Conservation (phyloP, 805 yeast species). For the Candida takata region DNA sequence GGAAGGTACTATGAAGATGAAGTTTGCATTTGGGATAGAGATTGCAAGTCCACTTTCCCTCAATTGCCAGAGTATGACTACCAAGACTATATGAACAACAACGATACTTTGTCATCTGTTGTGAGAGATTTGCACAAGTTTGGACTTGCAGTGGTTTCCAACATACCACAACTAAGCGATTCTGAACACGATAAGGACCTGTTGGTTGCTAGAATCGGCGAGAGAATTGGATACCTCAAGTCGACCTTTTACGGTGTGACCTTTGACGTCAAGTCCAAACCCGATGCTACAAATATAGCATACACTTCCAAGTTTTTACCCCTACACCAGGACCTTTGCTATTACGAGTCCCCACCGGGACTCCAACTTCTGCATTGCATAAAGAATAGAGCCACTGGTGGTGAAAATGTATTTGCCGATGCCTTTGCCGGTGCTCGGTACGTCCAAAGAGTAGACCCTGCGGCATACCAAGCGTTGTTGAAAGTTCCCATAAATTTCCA, state of each 20-base stretch:
- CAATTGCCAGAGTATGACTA: slow-evolving; percentile 6
- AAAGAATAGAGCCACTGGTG: slow-evolving; percentile 48
- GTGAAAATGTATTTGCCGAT: slow-evolving; percentile 65
- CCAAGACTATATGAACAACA: slow-evolving; percentile 10
- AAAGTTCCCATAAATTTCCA: slow-evolving; percentile 63
- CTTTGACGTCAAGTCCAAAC: slow-evolving; percentile 53
- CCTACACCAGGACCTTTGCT: slow-evolving; percentile 69
- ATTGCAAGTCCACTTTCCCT: slow-evolving; percentile 15
- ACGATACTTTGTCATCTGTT: slow-evolving; percentile 26
- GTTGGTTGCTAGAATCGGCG: slow-evolving; percentile 37
- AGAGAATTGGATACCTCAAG: slow-evolving; percentile 59
- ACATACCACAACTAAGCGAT: slow-evolving; percentile 45
- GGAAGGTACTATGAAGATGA: slow-evolving; percentile 30
- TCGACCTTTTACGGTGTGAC: slow-evolving; percentile 65
- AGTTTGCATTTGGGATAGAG: slow-evolving; percentile 41
- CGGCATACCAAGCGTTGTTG: slow-evolving; percentile 55
- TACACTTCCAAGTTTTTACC: slow-evolving; percentile 60
- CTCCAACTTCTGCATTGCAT: slow-evolving; percentile 61
- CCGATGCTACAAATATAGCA: slow-evolving; percentile 61
- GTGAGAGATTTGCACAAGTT: slow-evolving; percentile 42
- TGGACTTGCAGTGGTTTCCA: slow-evolving; percentile 52
- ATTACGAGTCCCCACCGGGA: slow-evolving; percentile 80
- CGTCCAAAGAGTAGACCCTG: slow-evolving; percentile 49
- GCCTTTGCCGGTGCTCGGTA: slow-evolving; percentile 56
- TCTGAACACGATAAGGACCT: slow-evolving; percentile 18